Conservation (phyloP, 768 basidiomycete genomes). For the Myochromella boudieri region DNA sequence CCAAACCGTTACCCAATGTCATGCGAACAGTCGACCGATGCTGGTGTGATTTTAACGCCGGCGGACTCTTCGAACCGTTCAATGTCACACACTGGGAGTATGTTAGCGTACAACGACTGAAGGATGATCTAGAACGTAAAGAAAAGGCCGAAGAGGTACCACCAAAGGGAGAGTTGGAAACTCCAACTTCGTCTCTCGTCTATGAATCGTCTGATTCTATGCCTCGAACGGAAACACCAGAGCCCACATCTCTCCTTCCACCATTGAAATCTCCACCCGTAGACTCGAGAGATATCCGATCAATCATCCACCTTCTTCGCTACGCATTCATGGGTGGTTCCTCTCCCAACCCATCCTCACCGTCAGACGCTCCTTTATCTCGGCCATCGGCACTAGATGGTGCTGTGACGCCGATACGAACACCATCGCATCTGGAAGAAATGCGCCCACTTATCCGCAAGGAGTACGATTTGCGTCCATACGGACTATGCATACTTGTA, state of each 20-base stretch:
- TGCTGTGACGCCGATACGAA: slow-evolving; percentile 11
- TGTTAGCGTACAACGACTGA: slow-evolving; percentile 54
- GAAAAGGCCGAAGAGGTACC: slow-evolving; percentile 23
- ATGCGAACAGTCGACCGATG: slow-evolving; percentile 76
- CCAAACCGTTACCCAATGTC: slow-evolving; percentile 47
- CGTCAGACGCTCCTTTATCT: slow-evolving; percentile 5
- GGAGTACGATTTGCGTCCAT: slow-evolving; percentile 71
- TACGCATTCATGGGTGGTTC: slow-evolving; percentile 9
- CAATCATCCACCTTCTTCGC: slow-evolving; percentile 16
- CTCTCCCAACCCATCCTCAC: background rate
- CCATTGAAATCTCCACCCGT: slow-evolving; percentile 3
- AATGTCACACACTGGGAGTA: slow-evolving; percentile 76
- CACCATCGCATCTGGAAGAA: slow-evolving; percentile 12
- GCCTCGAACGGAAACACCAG: slow-evolving; percentile 16
- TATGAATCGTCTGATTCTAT: background rate
- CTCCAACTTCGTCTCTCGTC: background rate
- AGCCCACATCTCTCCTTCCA: slow-evolving; percentile 3
- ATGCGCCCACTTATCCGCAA: slow-evolving; percentile 33
- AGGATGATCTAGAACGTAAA: slow-evolving; percentile 38
- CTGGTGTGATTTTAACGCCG: slow-evolving; percentile 77
- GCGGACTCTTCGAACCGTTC: slow-evolving; percentile 73
- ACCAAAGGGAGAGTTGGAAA: slow-evolving; percentile 2
- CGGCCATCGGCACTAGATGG: slow-evolving; percentile 10
- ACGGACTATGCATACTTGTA: slow-evolving; percentile 70
- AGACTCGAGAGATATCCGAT: slow-evolving; percentile 14